Base-by-base conservation (phyloP, 805 yeast genomes). In the Suhomyces canberraensis region DNA sequence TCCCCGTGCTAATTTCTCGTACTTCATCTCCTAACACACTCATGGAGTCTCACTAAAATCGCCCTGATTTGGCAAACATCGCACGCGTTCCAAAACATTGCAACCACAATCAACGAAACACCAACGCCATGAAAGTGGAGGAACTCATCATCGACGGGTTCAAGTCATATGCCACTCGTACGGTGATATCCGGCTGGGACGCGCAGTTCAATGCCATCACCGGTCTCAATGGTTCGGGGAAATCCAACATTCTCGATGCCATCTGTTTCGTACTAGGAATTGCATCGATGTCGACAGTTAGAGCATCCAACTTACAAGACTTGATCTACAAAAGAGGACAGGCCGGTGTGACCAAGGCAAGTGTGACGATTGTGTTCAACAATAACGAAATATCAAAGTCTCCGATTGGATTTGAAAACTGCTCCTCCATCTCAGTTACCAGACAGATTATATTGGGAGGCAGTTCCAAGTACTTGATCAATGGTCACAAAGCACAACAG, bases 241-340 rank as follows among this genome's bases (percentile, higher is more conserved):
- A 93, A 56, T 91, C 98, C 16, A 93, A 93, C 58, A 90, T 93
- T 40, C 70, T 93, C 29, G 98, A 93, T 61, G 95, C 99, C 39
- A 91, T 93, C 39, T 93, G 98, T 63, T 93, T 93, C 61, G 99
- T 95, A n/a, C 71, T 93, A 22, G 99, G 99, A 37, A 90, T 93
- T 42, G 82, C 96, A 1, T 79, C 95, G 9, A 89, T 91, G 93
- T 59, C 86, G n/a, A 85, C 95, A 0, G 96, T 95, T 18, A 73
- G 99, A 56, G 99, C 98, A 0, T 81, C 88, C 4, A 90, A 83
- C 54, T 67, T 90, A 27, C 97, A 91, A 54, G 99, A 93, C 60
- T 75, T 93, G 56, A 93, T 93, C 34, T 93, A 93, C 59, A 93
- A 93, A 52, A 78, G 98, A 50, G 98, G 98, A 9, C 98, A 93